A percentile compares a stretch with the other conserved stretches of the same genome.
These are phyloP conservation scores for Eucalyptus polybractea DNA, from an alignment of 345 rosid genomes.

Conservation along the genomic window DNA sequence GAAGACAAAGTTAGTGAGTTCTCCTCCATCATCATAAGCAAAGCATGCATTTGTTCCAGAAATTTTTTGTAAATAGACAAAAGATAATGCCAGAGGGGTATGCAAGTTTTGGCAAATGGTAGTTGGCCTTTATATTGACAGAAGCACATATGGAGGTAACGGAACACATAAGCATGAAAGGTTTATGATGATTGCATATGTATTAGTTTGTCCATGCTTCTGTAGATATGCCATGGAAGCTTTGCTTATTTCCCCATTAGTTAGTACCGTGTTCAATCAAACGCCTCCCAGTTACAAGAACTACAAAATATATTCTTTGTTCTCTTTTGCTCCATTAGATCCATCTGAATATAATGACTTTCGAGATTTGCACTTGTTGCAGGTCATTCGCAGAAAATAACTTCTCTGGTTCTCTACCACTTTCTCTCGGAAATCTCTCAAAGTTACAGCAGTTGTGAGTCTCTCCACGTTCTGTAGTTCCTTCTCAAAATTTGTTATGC, in stretches of 20 bases:
- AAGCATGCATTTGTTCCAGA: background rate
- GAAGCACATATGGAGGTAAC: background rate
- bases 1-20: background rate
- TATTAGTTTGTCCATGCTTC: background rate
- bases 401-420: constrained; percentile 59
- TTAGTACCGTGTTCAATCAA: background rate
- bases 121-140: background rate
- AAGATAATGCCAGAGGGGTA: background rate
- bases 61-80: background rate
- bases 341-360: background rate
- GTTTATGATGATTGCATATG: background rate
- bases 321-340: background rate
- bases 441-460: constrained; percentile 47
- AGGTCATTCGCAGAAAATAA: constrained; percentile 45
- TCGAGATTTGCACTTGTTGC: background rate
- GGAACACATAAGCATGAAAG: background rate
- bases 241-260: background rate
- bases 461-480: background rate
- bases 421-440: constrained; percentile 41
- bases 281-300: background rate
- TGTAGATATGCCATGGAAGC: background rate
- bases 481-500: background rate
- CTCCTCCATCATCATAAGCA: background rate
- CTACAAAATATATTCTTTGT: background rate
- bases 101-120: background rate